phyloP scores from a whole-genome alignment of 1,284 basidiomycete genomes.

The Ceraceosorus bombacis region DNA sequence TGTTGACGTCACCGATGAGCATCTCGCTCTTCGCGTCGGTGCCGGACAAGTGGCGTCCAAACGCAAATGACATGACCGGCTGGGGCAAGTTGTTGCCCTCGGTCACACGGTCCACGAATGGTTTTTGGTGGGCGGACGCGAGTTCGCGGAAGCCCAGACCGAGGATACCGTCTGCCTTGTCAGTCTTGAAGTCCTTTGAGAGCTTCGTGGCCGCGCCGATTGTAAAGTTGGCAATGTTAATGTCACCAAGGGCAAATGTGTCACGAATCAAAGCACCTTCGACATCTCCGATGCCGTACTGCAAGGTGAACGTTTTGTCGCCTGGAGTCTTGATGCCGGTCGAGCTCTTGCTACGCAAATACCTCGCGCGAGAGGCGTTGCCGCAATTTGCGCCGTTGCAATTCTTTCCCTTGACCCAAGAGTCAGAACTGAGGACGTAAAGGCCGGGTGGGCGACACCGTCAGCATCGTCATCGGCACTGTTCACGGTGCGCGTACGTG shows the following conservation, averaged over 20 bases:
- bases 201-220: slow-evolving; percentile 7
- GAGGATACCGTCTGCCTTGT: slow-evolving; percentile 11
- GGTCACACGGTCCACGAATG: slow-evolving; percentile 6
- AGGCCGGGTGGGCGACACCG: too few relatives aligned
- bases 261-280: slow-evolving; percentile 6
- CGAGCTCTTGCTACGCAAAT: slow-evolving; percentile 2
- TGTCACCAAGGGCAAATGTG: slow-evolving; percentile 1
- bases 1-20: slow-evolving; percentile 10
- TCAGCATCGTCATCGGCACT: too few relatives aligned
- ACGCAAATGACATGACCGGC: slow-evolving; percentile 7
- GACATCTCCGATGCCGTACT: slow-evolving; percentile 12
- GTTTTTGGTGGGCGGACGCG: background rate
- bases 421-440: background rate
- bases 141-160: slow-evolving; percentile 10
- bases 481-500: background rate
- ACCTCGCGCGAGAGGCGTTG: background rate
- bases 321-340: slow-evolving; percentile 1
- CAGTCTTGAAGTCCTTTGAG: slow-evolving; percentile 7
- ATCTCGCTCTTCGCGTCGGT: slow-evolving; percentile 10
- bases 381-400: background rate
- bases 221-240: slow-evolving; percentile 3
- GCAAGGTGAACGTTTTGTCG: slow-evolving; percentile 10
- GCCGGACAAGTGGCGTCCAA: slow-evolving; percentile 4
- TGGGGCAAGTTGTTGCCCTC: slow-evolving; percentile 5
- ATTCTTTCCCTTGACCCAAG: slow-evolving; percentile 8